Conservation (phyloP, 495 filamentous ascomycete genomes). For the Xylaria sp. region DNA sequence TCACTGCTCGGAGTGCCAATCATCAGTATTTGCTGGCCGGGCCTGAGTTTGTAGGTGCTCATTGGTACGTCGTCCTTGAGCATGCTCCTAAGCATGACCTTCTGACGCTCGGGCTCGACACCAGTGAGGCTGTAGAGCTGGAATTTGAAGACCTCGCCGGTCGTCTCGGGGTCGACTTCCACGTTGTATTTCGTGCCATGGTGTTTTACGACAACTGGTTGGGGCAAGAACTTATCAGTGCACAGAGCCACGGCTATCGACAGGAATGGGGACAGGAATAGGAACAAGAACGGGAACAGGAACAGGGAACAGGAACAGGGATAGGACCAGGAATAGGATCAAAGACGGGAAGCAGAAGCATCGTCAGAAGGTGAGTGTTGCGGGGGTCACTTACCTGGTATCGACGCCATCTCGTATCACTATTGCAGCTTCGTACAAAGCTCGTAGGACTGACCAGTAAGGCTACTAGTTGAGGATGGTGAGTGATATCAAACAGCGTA, state of each 20-base stretch:
- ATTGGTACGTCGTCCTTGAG: constrained; percentile 94
- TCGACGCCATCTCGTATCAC: constrained; percentile 61
- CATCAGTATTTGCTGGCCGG: constrained; percentile 92
- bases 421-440: neutral
- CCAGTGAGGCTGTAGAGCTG: constrained; percentile 94
- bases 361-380: neutral
- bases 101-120: constrained; percentile 95
- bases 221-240: neutral
- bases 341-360: neutral
- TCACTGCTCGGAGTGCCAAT: constrained; percentile 83
- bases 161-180: constrained; percentile 83
- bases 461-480: too few species aligned
- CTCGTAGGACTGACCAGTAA: neutral
- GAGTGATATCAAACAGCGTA: neutral
- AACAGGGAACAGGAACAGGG: neutral
- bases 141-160: constrained; percentile 91
- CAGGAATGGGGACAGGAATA: neutral
- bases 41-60: constrained; percentile 81
- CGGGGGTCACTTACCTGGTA: constrained; percentile 61
- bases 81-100: constrained; percentile 92
- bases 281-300: neutral
- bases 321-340: too few species aligned
- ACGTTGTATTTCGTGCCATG: constrained; percentile 92
- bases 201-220: constrained; percentile 88
- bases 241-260: neutral